Base-by-base conservation (phyloP, 306 rosid genomes). In the Cucurbita argyrosperma region DNA sequence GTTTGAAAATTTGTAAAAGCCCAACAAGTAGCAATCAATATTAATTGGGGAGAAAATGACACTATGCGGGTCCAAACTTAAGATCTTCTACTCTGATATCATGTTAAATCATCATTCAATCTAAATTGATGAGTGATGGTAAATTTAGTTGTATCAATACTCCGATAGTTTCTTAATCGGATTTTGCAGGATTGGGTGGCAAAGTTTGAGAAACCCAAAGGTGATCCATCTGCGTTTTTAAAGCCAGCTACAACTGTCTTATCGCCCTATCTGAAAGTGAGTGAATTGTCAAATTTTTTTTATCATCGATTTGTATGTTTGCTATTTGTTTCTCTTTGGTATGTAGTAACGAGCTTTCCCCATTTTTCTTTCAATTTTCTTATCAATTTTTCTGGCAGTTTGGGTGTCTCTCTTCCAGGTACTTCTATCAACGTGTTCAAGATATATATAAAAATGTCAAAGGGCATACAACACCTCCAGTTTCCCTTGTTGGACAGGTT, bases 401-500 rank as follows among this genome's bases (percentile, higher is more conserved):
- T 79, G 98, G 98, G 72, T 93, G 96, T 82, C 90, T 93, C 52
- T 93, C 98, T 77, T 87, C 96, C 57, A 86, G 96, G 80, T 89
- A 90, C 86, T 93, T 93, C 82, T 93, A 93, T 83, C 86, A 76
- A 76, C 74, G 89, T 68, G 81, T 93, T 81, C 92, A 87, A 77
- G 90, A 87, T 71, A 75, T 85, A 21, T 89, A 86, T 76, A 86
- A 77, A 79, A 86, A 74, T 67, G 84, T 78, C 79, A 83, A 87
- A 62, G 86, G 77, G 52, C 94, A 93, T 79, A 85, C 97, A 50
- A 81, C 84, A 61, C 96, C 97, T 0, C 98, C 97, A 6, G 94
- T 93, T 72, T 93, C 98, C 75, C 96, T 93, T 69, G 78, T 76
- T 46, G 98, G 98, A 76, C 98, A 93, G 97, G 98, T 93, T 18